These are phyloP conservation scores for Prunus padus DNA, from an alignment of 306 rosid genomes.

Conservation along the genomic window DNA sequence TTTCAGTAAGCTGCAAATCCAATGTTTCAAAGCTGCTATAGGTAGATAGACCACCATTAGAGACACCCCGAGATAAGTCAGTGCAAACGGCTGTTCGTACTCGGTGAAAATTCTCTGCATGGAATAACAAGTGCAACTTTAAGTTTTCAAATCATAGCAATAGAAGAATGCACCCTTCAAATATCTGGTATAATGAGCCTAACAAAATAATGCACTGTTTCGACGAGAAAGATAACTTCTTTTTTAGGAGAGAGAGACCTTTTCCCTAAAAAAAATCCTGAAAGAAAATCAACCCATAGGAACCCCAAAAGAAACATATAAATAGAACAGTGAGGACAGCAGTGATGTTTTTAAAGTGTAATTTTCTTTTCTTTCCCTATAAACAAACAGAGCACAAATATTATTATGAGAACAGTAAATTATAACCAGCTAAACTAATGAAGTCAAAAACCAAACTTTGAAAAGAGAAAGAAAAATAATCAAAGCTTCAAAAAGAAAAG, in stretches of 20 bases:
- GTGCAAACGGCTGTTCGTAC: conserved; percentile 70
- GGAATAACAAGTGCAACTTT: conserved; percentile 16
- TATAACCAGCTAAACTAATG: no score
- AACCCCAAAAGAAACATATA: background rate
- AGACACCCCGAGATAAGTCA: conserved; percentile 66
- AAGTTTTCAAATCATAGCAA: background rate
- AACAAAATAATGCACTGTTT: background rate
- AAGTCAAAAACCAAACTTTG: background rate
- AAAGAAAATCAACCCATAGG: background rate
- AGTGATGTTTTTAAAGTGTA: background rate
- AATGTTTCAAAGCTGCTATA: conserved; percentile 47
- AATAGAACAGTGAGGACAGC: background rate
- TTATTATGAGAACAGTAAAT: no score
- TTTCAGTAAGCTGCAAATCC: conserved; percentile 36
- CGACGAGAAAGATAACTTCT: background rate
- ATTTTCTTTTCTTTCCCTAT: background rate
- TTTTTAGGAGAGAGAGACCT: background rate
- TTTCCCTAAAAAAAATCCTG: background rate
- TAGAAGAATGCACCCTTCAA: background rate
- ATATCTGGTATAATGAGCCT: background rate
- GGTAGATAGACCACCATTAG: conserved; percentile 62
- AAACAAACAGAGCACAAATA: background rate
- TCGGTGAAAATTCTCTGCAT: conserved; percentile 69
- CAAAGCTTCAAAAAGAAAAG: background rate
- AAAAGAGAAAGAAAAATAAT: background rate